Base-by-base conservation (phyloP, 495 filamentous ascomycete species). In the Xylaria acuta region DNA sequence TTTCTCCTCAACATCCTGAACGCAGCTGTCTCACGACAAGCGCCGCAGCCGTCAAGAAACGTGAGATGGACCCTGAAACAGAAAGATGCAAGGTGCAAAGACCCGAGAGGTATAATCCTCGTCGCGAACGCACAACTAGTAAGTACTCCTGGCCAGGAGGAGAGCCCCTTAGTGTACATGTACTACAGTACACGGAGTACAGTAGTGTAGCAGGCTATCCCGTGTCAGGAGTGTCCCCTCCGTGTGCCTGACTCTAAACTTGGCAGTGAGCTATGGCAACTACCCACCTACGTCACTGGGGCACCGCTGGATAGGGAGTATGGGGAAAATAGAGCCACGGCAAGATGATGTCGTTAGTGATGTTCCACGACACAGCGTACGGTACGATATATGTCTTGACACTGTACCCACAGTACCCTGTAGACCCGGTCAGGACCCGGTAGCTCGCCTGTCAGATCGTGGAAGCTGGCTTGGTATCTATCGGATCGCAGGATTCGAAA, bases 341-440 rank as follows among this genome's bases (percentile, higher is more conserved):
- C 58, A 38, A n/a, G 58, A 60, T 60, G 58, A 60, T 60, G 58
- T 60, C 58, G 58, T 60, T 34, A n/a, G 34, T 38, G 3, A 36
- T 30, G 32, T 54, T 54, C 36, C 30, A 30, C 7, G 32, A 60
- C 7, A 34, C 32, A 8, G 16, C 4, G 18, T 11, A n/a, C 14
- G 18, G 51, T 30, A 30, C 18, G 7, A 22, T 27, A 3, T n/a
- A 56, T 56, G n/a, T 3, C 9, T 30, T 56, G 25, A 14, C 32
- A 56, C 53, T 30, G 53, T 56, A 56, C 1, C 18, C 41, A 18
- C 41, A 16, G 41, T 43, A 14, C n/a, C n/a, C n/a, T n/a, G n/a
- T n/a, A n/a, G n/a, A n/a, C n/a, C n/a, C n/a, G n/a, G n/a, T n/a
- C n/a, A n/a, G n/a, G n/a, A n/a, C n/a, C n/a, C n/a, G 41, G 12